phyloP scores from a whole-genome alignment of 306 rosid species.

The Cicer cuneatum region DNA sequence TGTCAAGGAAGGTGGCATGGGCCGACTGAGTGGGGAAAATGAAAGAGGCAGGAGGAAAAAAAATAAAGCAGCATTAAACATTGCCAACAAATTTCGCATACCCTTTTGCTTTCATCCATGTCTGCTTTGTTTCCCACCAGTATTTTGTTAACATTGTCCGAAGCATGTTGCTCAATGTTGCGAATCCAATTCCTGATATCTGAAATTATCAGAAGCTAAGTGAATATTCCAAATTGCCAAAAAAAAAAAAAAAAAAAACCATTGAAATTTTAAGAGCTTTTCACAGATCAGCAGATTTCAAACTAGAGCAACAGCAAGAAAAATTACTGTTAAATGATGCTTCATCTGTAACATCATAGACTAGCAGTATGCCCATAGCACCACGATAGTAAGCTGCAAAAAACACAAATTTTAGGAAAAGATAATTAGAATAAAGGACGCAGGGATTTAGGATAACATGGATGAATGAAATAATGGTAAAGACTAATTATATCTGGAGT shows the following conservation, averaged over 20 bases:
- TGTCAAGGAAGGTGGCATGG: no score
- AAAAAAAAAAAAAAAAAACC: conserved; percentile 4
- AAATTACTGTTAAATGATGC: conserved; percentile 92
- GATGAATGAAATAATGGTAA: conserved; percentile 13
- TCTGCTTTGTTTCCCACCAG: conserved; percentile 98
- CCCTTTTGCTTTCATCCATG: conserved; percentile 99
- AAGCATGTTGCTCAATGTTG: conserved; percentile 98
- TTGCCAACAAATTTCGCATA: conserved; percentile 47
- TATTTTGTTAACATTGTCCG: conserved; percentile 92
- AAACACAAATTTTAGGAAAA: not conserved
- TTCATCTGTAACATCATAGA: conserved; percentile 95
- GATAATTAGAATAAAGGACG: not conserved
- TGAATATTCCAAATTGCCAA: conserved; percentile 27
- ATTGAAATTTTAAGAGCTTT: conserved; percentile 22
- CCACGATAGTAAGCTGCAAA: conserved; percentile 95
- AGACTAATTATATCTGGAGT: not conserved
- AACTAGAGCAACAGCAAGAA: conserved; percentile 26
- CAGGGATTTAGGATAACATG: not conserved
- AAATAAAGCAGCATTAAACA: conserved; percentile 18
- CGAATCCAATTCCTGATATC: conserved; percentile 99
- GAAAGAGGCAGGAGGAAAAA: not conserved
- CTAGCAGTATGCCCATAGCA: conserved; percentile 97
- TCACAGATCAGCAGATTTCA: conserved; percentile 35
- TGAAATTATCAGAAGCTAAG: conserved; percentile 47
- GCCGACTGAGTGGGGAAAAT: not conserved